A percentile compares a stretch with the other conserved stretches of the same genome.
Evolutionary conservation across 2,329 filamentous ascomycete species (phyloP).

Genomic region (Keithomyces neogunnii): DNA sequence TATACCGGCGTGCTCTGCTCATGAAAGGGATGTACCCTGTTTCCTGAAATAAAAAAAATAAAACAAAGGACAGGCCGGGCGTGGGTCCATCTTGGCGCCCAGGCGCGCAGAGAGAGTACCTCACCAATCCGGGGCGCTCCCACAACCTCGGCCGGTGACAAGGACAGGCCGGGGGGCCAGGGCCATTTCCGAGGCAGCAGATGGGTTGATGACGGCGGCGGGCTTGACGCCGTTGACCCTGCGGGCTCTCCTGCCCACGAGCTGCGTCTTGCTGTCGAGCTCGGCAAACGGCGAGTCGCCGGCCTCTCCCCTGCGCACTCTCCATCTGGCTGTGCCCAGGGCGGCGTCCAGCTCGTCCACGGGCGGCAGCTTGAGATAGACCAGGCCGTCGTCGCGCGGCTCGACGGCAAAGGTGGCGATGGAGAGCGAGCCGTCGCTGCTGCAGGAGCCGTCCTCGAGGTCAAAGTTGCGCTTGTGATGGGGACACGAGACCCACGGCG

Average conservation of each 20-base stretch:
- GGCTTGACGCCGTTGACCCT: slow-evolving; percentile 29
- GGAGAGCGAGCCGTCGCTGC: slow-evolving; percentile 64
- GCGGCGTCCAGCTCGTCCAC: slow-evolving; percentile 72
- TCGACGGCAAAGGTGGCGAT: slow-evolving; percentile 78
- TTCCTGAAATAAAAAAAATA: too few relatives aligned
- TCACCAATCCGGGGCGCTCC: slow-evolving; percentile 38
- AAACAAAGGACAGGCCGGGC: too few relatives aligned
- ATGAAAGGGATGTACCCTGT: too few relatives aligned
- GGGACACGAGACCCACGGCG: slow-evolving; percentile 78
- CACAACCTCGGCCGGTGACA: slow-evolving; percentile 18
- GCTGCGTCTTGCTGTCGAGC: slow-evolving; percentile 35
- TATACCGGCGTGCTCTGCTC: too few relatives aligned
- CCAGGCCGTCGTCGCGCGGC: slow-evolving; percentile 61
- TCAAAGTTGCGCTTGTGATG: slow-evolving; percentile 88
- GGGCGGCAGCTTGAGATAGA: slow-evolving; percentile 74
- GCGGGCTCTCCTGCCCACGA: slow-evolving; percentile 16
- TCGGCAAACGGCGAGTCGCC: slow-evolving; percentile 30
- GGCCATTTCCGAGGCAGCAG: slow-evolving; percentile 20
- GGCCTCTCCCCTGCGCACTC: slow-evolving; percentile 63
- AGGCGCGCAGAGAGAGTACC: too few relatives aligned
- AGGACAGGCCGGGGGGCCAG: slow-evolving; percentile 17
- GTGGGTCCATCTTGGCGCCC: too few relatives aligned
- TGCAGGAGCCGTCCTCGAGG: slow-evolving; percentile 63
- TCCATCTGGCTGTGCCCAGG: slow-evolving; percentile 72
- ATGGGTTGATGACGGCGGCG: not conserved